Evolutionary conservation across 345 rosid species (phyloP).

Genomic region (Gossypium longicalyx): DNA sequence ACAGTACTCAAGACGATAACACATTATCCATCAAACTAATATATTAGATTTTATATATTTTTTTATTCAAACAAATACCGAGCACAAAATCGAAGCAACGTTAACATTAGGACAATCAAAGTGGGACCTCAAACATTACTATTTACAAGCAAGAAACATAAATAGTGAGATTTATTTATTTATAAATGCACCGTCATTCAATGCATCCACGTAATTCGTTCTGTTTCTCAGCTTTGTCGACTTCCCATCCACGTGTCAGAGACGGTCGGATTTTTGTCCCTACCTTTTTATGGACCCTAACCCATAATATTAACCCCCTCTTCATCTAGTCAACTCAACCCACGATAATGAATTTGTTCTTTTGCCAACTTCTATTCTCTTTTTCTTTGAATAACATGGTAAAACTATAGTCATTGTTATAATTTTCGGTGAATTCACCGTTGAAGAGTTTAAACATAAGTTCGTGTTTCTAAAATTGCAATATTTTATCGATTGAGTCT

Average conservation of each 20-base stretch:
- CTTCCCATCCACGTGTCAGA: constrained; percentile 21
- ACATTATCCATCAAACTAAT: fast-evolving
- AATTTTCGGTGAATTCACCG: too few species aligned
- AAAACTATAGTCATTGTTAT: neutral
- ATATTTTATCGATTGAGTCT: too few species aligned
- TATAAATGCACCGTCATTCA: constrained; percentile 32
- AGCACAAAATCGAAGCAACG: too few species aligned
- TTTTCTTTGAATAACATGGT: neutral
- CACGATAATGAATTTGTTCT: neutral
- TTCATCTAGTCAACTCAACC: neutral
- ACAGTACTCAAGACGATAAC: fast-evolving
- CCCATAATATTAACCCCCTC: neutral
- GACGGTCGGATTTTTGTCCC: constrained; percentile 27
- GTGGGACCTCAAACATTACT: too few species aligned
- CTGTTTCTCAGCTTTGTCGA: too few species aligned
- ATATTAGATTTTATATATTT: too few species aligned
- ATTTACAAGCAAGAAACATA: too few species aligned
- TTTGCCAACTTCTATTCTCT: neutral
- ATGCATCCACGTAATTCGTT: constrained; percentile 7
- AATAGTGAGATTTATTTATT: too few species aligned
- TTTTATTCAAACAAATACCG: too few species aligned
- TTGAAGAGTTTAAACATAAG: too few species aligned
- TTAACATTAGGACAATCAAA: too few species aligned
- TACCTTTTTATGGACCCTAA: constrained; percentile 1
- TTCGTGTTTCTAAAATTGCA: too few species aligned